phyloP scores from a whole-genome alignment of 768 basidiomycete species.

The Mycena belliarum region DNA sequence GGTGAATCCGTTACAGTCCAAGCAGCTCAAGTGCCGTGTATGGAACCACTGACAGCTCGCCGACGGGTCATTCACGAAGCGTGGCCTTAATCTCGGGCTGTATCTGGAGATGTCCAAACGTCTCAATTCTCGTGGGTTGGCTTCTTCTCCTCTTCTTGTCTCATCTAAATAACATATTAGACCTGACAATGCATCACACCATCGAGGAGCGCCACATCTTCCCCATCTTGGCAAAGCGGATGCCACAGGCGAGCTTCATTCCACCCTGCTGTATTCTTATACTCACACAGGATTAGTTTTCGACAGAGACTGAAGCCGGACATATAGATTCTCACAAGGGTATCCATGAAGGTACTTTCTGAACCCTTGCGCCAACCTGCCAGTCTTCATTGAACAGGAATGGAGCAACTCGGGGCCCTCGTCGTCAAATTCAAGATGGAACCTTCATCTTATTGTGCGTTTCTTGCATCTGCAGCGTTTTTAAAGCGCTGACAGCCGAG shows the following conservation, averaged over 20 bases:
- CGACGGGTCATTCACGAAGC: conserved; percentile 50
- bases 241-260: conserved; percentile 32
- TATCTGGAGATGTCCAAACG: conserved; percentile 43
- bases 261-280: background rate
- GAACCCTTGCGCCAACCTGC: background rate
- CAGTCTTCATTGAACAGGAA: conserved; percentile 21
- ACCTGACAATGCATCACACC: conserved; percentile 55
- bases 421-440: conserved; percentile 43
- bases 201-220: conserved; percentile 56
- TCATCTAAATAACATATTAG: conserved; percentile 33
- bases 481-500: background rate
- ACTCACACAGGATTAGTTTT: conserved; percentile 33
- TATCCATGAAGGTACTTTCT: conserved; percentile 45
- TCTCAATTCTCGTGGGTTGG: conserved; percentile 41
- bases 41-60: conserved; percentile 39
- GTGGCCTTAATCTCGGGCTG: conserved; percentile 42
- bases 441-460: conserved; percentile 43
- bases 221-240: conserved; percentile 48
- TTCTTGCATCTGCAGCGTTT: background rate
- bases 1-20: conserved; percentile 25
- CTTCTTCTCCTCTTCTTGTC: background rate
- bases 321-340: conserved; percentile 52
- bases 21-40: too few relatives aligned
- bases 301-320: conserved; percentile 37
- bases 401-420: conserved; percentile 43